Evolutionary conservation across 306 rosid genomes (phyloP), one percentile per base, ranked within the genome.

Genomic region (Malus orientalis): DNA sequence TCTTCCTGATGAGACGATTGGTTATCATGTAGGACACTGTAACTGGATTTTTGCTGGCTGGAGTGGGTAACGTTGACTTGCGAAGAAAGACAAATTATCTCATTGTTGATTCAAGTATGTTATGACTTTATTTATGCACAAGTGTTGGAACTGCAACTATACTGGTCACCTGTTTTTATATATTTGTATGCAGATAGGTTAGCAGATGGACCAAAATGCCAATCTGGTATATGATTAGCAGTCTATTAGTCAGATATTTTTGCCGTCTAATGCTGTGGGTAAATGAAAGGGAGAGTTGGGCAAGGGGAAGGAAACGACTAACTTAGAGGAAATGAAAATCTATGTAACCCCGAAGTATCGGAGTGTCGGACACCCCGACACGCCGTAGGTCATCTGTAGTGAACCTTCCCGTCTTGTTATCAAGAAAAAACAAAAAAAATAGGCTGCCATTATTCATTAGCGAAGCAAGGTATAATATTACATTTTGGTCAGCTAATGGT

Each of bases 51-150:
- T 91, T 95, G 84, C 84, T 95, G 74, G 99, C 97, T 70, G 97
- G 99, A 81, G 99, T 95, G 75, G 99, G 98, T 64, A 89, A 94
- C 27, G 97, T 94, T 44, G 97, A 93, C 88, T 76, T 93, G 79
- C 87, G 98, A 67, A 88, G 98, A 83, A 91, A 93, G 89, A 88
- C 98, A 53, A 94, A 94, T 81, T 94, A 94, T 83, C 97, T 92
- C 40, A 89, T 89, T 44, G 97, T 95, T 45, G 99, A 95, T 84
- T 89, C 97, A 78, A 95, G 99, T 95, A 92, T 11, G 93, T 65
- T 73, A 67, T 65, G 32, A 69, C 47, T 65, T 53, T 63, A 27
- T 44, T 64, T 60, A 47, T 74, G 70, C 49, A 29, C 13, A 3
- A 22, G 15, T 69, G 15, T 67, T n/a, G 5, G 32, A 76, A 64